Percentiles rank a stretch among this genome's conserved stretches.
Evolutionary conservation across 805 yeast species (phyloP).

Genomic region (Cyberlindnera subsufficiens): DNA sequence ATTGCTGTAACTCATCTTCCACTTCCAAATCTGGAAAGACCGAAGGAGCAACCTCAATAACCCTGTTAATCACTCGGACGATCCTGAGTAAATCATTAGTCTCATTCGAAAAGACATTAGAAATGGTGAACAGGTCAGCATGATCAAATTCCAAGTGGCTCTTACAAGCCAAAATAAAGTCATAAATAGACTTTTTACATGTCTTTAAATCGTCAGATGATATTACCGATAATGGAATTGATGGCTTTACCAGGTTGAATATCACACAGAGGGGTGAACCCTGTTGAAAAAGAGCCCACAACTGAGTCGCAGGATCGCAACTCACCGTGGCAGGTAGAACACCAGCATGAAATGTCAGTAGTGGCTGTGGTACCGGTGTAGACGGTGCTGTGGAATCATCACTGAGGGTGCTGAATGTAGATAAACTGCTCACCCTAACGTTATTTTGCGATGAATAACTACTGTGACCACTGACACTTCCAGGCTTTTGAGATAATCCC

Average conservation of each 20-base stretch:
- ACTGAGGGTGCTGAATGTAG: slow-evolving; percentile 27
- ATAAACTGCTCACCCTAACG: slow-evolving; percentile 29
- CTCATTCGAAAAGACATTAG: slow-evolving; percentile 80
- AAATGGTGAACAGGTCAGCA: slow-evolving; percentile 81
- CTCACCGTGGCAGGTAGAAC: slow-evolving; percentile 65
- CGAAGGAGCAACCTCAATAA: slow-evolving; percentile 49
- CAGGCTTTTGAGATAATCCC: slow-evolving; percentile 32
- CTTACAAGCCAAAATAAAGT: slow-evolving; percentile 83
- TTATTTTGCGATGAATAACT: slow-evolving; percentile 9
- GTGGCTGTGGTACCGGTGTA: slow-evolving; percentile 19
- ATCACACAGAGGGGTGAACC: slow-evolving; percentile 89
- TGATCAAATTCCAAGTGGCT: slow-evolving; percentile 67
- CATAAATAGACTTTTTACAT: slow-evolving; percentile 86
- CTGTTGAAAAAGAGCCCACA: slow-evolving; percentile 83
- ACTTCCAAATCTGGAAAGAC: slow-evolving; percentile 29
- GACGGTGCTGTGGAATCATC: slow-evolving; percentile 26
- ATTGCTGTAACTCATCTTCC: slow-evolving; percentile 24
- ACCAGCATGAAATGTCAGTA: slow-evolving; percentile 67
- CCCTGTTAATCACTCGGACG: slow-evolving; percentile 60
- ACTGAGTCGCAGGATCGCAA: slow-evolving; percentile 89
- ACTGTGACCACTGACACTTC: slow-evolving; percentile 6
- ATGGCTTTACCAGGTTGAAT: slow-evolving; percentile 64
- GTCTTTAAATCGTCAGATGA: slow-evolving; percentile 76
- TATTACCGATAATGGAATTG: slow-evolving; percentile 53
- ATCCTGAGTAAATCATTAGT: slow-evolving; percentile 75